Percentiles rank a stretch among this genome's conserved stretches.
These are phyloP conservation scores for Cotoneaster glaucophyllus DNA, from an alignment of 306 rosid species.

Conservation along the genomic window DNA sequence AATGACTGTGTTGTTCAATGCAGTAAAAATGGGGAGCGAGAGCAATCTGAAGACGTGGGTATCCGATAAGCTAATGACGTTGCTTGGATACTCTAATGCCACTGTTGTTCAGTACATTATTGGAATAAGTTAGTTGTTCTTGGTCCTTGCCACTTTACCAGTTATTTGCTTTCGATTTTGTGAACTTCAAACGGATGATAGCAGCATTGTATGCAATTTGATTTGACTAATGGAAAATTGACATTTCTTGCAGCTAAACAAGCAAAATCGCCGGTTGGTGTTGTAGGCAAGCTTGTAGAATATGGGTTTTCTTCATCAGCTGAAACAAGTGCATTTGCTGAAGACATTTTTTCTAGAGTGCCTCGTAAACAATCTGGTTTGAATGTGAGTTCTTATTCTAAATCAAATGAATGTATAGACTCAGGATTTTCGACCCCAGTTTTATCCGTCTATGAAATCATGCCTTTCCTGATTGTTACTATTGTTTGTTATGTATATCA, in stretches of 20 bases:
- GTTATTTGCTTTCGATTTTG: neutral
- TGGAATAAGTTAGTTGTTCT: slow-evolving; percentile 49
- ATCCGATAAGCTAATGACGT: slow-evolving; percentile 60
- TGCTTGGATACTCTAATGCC: slow-evolving; percentile 75
- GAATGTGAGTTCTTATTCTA: slow-evolving; percentile 40
- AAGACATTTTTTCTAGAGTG: slow-evolving; percentile 58
- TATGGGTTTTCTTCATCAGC: slow-evolving; percentile 42
- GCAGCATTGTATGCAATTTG: neutral
- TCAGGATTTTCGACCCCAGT: neutral
- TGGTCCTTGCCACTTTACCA: neutral
- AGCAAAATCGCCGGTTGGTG: slow-evolving; percentile 66
- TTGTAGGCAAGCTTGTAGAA: slow-evolving; percentile 52
- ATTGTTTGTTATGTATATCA: slow-evolving; percentile 24
- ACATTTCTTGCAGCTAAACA: slow-evolving; percentile 56
- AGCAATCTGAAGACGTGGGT: slow-evolving; percentile 68
- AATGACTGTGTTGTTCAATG: neutral
- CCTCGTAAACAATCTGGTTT: slow-evolving; percentile 50
- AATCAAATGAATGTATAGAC: neutral
- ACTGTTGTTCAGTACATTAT: slow-evolving; percentile 68
- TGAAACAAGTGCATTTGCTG: slow-evolving; percentile 63
- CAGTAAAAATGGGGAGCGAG: slow-evolving; percentile 57
- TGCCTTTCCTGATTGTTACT: slow-evolving; percentile 7
- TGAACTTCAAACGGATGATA: neutral
- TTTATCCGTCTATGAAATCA: neutral
- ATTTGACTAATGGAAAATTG: neutral